Evolutionary conservation across 2,329 filamentous ascomycete genomes (phyloP).

Genomic region (Pseudocercospora fijiensis): DNA sequence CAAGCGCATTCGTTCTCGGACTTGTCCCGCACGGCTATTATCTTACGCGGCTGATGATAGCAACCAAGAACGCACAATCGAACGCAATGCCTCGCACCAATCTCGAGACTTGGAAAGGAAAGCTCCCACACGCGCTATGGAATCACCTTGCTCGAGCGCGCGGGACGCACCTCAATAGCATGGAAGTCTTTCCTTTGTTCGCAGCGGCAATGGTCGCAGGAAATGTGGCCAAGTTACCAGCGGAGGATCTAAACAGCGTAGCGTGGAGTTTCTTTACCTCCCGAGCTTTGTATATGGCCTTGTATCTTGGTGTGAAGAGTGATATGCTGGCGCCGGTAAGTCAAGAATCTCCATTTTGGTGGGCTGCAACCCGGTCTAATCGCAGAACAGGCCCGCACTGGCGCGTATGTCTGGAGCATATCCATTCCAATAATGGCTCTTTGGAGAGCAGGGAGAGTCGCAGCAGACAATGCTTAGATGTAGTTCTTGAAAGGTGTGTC

Average conservation of each 20-base stretch:
- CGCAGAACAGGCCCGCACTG: constrained; percentile 22
- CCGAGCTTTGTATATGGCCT: constrained; percentile 26
- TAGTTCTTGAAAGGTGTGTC: neutral
- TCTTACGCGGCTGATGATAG: constrained; percentile 28
- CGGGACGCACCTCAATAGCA: constrained; percentile 48
- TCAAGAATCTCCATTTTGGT: neutral
- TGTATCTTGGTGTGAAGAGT: constrained; percentile 28
- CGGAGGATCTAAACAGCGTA: constrained; percentile 26
- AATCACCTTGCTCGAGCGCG: constrained; percentile 28
- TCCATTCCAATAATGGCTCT: constrained; percentile 29
- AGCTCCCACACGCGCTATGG: constrained; percentile 27
- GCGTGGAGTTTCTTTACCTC: constrained; percentile 27
- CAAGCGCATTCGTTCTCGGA: constrained; percentile 28
- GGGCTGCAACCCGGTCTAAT: neutral
- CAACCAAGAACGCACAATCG: constrained; percentile 26
- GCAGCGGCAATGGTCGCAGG: constrained; percentile 38
- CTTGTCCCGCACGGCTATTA: constrained; percentile 30
- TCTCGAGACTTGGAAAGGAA: constrained; percentile 31
- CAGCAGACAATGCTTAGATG: constrained; percentile 1
- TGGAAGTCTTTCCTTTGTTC: constrained; percentile 47
- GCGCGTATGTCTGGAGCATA: constrained; percentile 31
- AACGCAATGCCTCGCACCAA: constrained; percentile 31
- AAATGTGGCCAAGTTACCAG: constrained; percentile 26
- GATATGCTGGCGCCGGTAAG: constrained; percentile 26
- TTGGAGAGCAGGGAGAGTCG: constrained; percentile 25